Base-by-base conservation (phyloP, 2,329 filamentous ascomycete genomes). In the Colletotrichum acutatum region DNA sequence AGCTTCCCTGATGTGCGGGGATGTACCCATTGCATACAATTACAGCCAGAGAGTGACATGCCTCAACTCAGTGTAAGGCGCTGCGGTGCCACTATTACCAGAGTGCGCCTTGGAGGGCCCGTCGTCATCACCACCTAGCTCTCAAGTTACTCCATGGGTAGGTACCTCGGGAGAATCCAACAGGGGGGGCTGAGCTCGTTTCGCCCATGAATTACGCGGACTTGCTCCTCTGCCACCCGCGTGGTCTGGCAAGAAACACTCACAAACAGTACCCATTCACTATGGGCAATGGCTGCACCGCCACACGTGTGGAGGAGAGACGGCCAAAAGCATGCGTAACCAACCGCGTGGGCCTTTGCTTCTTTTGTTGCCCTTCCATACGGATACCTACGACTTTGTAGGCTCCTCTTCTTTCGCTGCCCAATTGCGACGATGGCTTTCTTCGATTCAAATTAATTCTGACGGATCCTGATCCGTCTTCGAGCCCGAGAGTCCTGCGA, bases 161-260 rank as follows among this genome's bases (percentile, higher is more conserved):
- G 32, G 32, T 42, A 57, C 54, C 60, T 11, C 16, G 11, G 42
- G 7, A 19, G 22, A 65, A 61, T 30, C 34, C 34, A 62, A 26
- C 26, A 26, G 63, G 46, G 37, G 57, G 53, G 69, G 69, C 69
- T 72, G 58, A 68, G 69, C 34, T n/a, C 54, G 62, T 66, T 62
- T 61, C 64, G 65, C 70, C 59, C n/a, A 64, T 34, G 70, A 72
- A 59, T 72, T 69, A 72, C 66, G 70, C 60, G 66, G 66, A 63
- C 60, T 49, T 34, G 42, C 42, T 53, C 28, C 60, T 22, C 42
- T 42, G 37, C 37, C 37, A 42, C 37, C 37, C 24, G 6, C 11
- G n/a, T n/a, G 28, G 16, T n/a, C 34, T 2, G 7, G 42, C 42
- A 49, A 19, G 8, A 34, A 34, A 5, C 32, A 4, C 32, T 34